A percentile compares a stretch with the other conserved stretches of the same genome.
Evolutionary conservation across 176 grass and related monocot species (phyloP).

Genomic region (Juncus inflexus): DNA sequence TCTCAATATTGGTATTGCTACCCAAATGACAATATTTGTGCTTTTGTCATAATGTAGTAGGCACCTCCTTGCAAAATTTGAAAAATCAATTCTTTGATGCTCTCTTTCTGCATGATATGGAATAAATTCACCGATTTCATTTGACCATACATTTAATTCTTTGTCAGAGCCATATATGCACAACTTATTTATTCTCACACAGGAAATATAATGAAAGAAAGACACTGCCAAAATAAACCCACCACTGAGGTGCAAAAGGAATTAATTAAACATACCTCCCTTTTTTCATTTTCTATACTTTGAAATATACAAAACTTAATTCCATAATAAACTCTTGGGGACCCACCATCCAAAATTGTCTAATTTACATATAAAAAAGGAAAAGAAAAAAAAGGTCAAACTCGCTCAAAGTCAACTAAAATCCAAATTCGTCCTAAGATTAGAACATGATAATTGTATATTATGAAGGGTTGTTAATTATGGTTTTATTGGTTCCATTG

Average conservation of each 20-base stretch:
- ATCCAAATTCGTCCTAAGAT: conserved; percentile 17
- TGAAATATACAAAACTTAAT: conserved; percentile 16
- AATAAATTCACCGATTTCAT: not conserved
- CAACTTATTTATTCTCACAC: conserved; percentile 8
- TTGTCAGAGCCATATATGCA: conserved; percentile 25
- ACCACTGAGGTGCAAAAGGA: conserved; percentile 3
- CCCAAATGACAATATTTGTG: too few species aligned
- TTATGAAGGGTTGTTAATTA: not conserved
- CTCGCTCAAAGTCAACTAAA: not conserved
- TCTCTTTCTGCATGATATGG: too few species aligned
- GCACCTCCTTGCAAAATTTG: too few species aligned
- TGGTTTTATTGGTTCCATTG: conserved; percentile 36
- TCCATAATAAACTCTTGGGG: conserved; percentile 5
- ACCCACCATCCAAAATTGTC: conserved; percentile 40
- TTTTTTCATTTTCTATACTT: conserved; percentile 31
- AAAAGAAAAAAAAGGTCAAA: conserved; percentile 1
- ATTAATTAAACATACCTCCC: conserved; percentile 13
- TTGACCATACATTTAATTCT: conserved; percentile 25
- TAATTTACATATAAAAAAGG: conserved; percentile 30
- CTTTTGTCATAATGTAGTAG: too few species aligned
- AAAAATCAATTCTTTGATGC: too few species aligned
- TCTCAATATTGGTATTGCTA: too few species aligned
- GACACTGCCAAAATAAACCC: conserved; percentile 3
- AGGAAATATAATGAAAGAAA: not conserved
- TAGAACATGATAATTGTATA: not conserved